Conservation (phyloP, 768 basidiomycete species). For the Megacollybia marginata region DNA sequence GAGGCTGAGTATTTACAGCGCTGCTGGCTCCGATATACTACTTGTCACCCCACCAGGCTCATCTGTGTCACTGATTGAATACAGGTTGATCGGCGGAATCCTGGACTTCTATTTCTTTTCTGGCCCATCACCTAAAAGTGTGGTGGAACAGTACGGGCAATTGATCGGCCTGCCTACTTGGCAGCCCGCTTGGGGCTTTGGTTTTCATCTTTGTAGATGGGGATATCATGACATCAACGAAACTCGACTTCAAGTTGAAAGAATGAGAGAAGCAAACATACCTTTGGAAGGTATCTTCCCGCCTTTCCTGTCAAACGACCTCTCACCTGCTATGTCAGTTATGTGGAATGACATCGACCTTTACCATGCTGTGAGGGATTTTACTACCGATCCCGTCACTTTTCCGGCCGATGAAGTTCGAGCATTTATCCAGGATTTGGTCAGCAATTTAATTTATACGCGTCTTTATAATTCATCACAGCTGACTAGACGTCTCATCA, state of each 20-base stretch:
- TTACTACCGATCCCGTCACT: constrained; percentile 58
- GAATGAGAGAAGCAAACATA: constrained; percentile 60
- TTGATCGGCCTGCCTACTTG: constrained; percentile 63
- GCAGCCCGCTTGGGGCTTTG: constrained; percentile 72
- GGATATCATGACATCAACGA: constrained; percentile 40
- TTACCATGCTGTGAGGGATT: constrained; percentile 62
- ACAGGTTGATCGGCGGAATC: constrained; percentile 67
- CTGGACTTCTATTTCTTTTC: constrained; percentile 76
- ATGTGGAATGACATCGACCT: constrained; percentile 80
- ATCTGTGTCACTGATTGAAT: constrained; percentile 57
- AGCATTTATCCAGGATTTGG: constrained; percentile 49
- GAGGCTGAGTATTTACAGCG: constrained; percentile 23
- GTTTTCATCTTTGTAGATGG: constrained; percentile 54
- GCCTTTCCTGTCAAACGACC: neutral
- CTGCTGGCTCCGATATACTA: constrained; percentile 66
- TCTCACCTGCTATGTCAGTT: constrained; percentile 23
- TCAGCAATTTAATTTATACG: constrained; percentile 19
- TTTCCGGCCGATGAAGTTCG: constrained; percentile 50
- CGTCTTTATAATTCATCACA: too few species aligned
- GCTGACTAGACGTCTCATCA: constrained; percentile 21
- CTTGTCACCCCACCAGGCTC: constrained; percentile 52
- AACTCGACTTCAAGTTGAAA: constrained; percentile 43
- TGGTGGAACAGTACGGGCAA: constrained; percentile 64
- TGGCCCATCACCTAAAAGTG: constrained; percentile 43
- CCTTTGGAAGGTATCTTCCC: constrained; percentile 59